These are phyloP conservation scores for Juglanconis juglandina DNA, from an alignment of 2,329 filamentous ascomycete genomes.

Conservation along the genomic window DNA sequence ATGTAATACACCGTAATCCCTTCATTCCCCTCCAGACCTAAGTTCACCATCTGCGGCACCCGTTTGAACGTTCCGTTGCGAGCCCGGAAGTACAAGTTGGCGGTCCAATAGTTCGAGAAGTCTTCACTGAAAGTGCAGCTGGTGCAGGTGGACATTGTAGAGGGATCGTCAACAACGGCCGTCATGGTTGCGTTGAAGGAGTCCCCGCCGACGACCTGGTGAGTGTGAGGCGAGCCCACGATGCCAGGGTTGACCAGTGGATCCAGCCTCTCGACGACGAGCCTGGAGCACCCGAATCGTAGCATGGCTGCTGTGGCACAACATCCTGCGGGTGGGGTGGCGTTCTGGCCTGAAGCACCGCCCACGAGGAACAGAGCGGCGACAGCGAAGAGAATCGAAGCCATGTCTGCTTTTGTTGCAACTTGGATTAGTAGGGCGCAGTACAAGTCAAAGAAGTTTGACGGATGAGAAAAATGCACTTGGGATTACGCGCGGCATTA, in stretches of 20 bases:
- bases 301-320: constrained; percentile 17
- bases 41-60: constrained; percentile 10
- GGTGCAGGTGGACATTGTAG: constrained; percentile 29
- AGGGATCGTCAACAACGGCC: constrained; percentile 13
- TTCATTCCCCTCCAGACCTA: constrained; percentile 42
- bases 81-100: constrained; percentile 12
- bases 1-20: constrained; percentile 39
- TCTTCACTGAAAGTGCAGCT: constrained; percentile 12
- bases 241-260: constrained; percentile 34
- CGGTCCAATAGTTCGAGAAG: constrained; percentile 16
- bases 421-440: too few relatives aligned
- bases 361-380: not conserved
- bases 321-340: not conserved
- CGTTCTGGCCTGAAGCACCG: not conserved
- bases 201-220: constrained; percentile 51
- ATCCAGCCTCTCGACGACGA: constrained; percentile 42
- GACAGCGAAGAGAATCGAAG: not conserved
- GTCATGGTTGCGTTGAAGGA: constrained; percentile 39
- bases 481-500: too few relatives aligned
- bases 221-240: constrained; percentile 50
- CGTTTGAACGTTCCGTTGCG: constrained; percentile 14
- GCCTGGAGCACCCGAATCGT: constrained; percentile 44
- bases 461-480: too few relatives aligned
- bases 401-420: not conserved
- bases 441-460: too few relatives aligned